Evolutionary conservation across 768 basidiomycete species (phyloP).

Genomic region (Lentinula guzmanii): DNA sequence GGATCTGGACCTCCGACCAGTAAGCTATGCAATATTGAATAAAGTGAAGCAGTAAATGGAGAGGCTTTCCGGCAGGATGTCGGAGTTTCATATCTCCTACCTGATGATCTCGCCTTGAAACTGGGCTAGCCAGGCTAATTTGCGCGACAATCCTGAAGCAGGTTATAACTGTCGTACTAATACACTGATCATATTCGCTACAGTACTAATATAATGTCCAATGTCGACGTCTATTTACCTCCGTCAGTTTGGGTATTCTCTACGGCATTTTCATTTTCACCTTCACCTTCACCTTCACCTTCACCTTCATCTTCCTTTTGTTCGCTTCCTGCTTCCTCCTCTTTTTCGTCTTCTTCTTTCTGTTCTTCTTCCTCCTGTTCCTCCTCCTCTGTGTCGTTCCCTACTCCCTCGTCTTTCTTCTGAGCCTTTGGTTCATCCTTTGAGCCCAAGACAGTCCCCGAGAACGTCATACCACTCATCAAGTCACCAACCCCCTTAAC

Average conservation of each 20-base stretch:
- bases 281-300: not conserved
- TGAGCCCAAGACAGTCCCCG: not conserved
- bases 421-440: not conserved
- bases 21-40: too few species aligned
- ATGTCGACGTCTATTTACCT: not conserved
- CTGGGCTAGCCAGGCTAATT: too few species aligned
- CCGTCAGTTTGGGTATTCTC: not conserved
- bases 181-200: not conserved
- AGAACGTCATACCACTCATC: conserved; percentile 6
- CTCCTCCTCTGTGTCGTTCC: not conserved
- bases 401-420: not conserved
- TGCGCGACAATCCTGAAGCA: not conserved
- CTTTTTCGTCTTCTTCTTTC: not conserved
- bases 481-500: not conserved
- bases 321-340: not conserved
- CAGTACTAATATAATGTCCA: not conserved
- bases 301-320: not conserved
- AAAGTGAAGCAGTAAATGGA: too few species aligned
- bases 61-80: too few species aligned
- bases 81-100: too few species aligned
- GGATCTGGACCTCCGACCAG: too few species aligned
- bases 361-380: not conserved
- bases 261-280: not conserved
- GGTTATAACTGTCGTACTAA: not conserved
- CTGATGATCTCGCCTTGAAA: too few species aligned